Percentiles rank a stretch among this genome's conserved stretches.
Conservation (phyloP, 805 yeast species). For the Brettanomyces naardenensis region DNA sequence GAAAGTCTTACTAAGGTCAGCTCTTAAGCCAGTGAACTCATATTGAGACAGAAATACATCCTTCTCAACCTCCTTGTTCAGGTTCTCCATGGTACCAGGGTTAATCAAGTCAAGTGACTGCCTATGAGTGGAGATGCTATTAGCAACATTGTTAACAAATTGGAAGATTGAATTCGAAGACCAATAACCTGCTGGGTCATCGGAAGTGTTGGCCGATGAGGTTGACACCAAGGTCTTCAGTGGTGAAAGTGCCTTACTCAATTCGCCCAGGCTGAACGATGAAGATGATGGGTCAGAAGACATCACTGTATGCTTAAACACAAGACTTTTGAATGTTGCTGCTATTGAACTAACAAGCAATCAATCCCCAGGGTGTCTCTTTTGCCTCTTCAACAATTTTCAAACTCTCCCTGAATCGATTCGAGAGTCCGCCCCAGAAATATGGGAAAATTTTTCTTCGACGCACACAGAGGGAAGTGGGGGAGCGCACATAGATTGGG, state of each 20-base stretch:
- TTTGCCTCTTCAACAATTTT: no score
- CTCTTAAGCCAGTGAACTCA: slow-evolving; percentile 91
- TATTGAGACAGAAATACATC: slow-evolving; percentile 88
- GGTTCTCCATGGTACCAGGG: slow-evolving; percentile 93
- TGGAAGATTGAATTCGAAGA: slow-evolving; percentile 77
- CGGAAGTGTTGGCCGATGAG: slow-evolving; percentile 8
- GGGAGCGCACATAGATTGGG: no score
- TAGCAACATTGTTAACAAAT: slow-evolving; percentile 69
- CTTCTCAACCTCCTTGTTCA: slow-evolving; percentile 87
- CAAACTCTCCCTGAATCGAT: no score
- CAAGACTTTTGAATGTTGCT: no score
- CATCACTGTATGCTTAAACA: no score
- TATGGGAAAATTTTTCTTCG: no score
- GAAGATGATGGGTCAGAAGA: not conserved
- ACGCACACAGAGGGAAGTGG: no score
- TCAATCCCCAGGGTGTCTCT: no score
- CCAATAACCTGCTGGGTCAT: slow-evolving; percentile 53
- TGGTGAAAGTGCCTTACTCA: slow-evolving; percentile 49
- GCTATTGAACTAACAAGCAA: no score
- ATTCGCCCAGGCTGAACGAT: slow-evolving; percentile 42
- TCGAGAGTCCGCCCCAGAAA: no score
- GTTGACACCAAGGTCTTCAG: slow-evolving; percentile 28
- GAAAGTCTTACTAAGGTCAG: slow-evolving; percentile 90
- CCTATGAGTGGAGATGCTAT: slow-evolving; percentile 68
- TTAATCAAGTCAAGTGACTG: slow-evolving; percentile 72